Base-by-base conservation (phyloP, 768 basidiomycete species). In the Mycena leptocephala region DNA sequence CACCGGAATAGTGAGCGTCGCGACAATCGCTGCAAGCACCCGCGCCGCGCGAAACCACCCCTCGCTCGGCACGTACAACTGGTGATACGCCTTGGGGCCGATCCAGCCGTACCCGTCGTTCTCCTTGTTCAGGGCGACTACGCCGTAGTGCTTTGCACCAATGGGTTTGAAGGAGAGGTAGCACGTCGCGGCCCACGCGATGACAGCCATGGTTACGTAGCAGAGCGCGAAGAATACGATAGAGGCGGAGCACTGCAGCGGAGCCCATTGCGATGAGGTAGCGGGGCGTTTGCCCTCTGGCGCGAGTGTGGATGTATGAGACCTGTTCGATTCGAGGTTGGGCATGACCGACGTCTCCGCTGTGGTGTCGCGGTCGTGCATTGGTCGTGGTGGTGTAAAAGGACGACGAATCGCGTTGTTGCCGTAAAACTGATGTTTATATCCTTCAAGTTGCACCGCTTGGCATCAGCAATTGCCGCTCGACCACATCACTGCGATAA, bases 131-230 rank as follows among this genome's bases (percentile, higher is more conserved):
- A 74, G 65, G 26, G 48, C 66, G 33, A 32, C 26, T 16, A 73
- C 72, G 30, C 72, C 66, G 43, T 74, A 74, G 41, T 68, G 58
- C 33, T 74, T 67, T 37, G 59, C 65, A n/a, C 73, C 73, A 37
- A 74, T 74, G n/a, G 73, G 73, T 53, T 61, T 67, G 56, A 48
- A 56, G 18, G 73, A 65, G 41, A 74, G 66, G 55, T 55, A 55
- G 46, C 73, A 74, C n/a, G 73, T 74, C 28, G 58, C 64, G 22
- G 58, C 55, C 72, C 72, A 73, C 13, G 72, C 55, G 55, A 56
- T 56, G 28, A 56, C 55, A 30, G 55, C 55, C 55, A 56, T 56
- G 16, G 26, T 30, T 16, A 28, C 18, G 55, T 56, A 56, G 28
- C 55, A 56, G 26, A 56, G 55, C 55, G 28, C 28, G 55, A 56